Percentiles rank a stretch among this genome's conserved stretches.
phyloP scores from a whole-genome alignment of 495 filamentous ascomycete genomes.

The Pyrenula massariospora region DNA sequence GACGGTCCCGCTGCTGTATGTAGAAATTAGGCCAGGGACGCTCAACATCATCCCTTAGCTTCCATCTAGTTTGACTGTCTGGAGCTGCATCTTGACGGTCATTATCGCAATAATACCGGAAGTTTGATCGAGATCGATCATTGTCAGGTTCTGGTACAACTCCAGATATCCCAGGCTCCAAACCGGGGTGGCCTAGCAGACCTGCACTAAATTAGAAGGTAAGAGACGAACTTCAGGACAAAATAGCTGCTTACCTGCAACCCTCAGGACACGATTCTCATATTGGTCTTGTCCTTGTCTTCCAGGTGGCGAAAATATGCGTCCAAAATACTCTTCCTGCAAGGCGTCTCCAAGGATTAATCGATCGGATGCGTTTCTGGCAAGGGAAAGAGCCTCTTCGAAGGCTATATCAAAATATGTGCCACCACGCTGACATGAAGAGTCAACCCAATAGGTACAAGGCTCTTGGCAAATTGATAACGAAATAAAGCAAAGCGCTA shows the following conservation, averaged over 20 bases:
- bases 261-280: not conserved
- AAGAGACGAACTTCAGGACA: not conserved
- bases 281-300: not conserved
- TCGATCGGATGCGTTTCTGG: not conserved
- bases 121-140: not conserved
- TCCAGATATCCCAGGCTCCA: not conserved
- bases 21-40: not conserved
- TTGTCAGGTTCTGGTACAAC: not conserved
- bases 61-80: not conserved
- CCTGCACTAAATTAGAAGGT: not conserved
- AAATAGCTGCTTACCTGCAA: not conserved
- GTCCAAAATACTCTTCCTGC: not conserved
- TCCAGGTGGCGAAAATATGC: not conserved
- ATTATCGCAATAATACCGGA: not conserved
- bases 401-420: not conserved
- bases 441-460: not conserved
- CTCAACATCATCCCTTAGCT: not conserved
- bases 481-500: too few relatives aligned
- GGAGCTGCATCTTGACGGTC: not conserved
- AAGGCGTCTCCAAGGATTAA: not conserved
- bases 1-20: not conserved
- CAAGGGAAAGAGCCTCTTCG: not conserved
- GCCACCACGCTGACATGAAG: not conserved
- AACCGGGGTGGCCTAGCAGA: not conserved
- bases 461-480: not conserved